Evolutionary conservation across 2,329 filamentous ascomycete species (phyloP).

Genomic region (Calonectria ilicicola): DNA sequence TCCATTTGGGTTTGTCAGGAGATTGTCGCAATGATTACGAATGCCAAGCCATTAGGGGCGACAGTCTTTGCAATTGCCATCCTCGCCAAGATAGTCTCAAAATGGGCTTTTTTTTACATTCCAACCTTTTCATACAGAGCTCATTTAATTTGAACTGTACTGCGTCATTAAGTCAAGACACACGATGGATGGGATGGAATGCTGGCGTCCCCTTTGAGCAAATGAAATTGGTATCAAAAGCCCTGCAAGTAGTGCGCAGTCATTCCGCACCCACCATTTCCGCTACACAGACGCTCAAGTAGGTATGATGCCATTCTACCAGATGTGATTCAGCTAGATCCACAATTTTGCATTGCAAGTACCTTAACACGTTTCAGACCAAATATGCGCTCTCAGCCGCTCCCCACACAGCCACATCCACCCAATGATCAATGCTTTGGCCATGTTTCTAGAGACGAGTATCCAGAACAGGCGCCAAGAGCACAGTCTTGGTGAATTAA

Average conservation of each 20-base stretch:
- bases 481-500: not conserved
- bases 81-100: too few species aligned
- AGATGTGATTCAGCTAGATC: not conserved
- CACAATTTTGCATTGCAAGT: not conserved
- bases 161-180: too few species aligned
- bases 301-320: not conserved
- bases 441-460: not conserved
- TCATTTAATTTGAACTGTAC: too few species aligned
- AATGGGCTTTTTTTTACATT: too few species aligned
- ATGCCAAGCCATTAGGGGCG: too few species aligned
- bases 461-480: not conserved
- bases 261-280: not conserved
- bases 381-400: not conserved
- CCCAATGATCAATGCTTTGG: not conserved
- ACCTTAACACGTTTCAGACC: not conserved
- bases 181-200: too few species aligned
- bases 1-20: too few species aligned
- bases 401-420: not conserved
- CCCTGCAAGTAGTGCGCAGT: not conserved
- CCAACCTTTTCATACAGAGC: too few species aligned
- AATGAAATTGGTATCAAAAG: too few species aligned
- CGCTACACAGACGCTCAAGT: not conserved
- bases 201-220: too few species aligned
- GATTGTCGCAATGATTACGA: too few species aligned
- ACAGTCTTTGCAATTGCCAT: too few species aligned